These are phyloP conservation scores for Agrostemma githago DNA, from an alignment of 148 eudicot genomes.

Conservation along the genomic window DNA sequence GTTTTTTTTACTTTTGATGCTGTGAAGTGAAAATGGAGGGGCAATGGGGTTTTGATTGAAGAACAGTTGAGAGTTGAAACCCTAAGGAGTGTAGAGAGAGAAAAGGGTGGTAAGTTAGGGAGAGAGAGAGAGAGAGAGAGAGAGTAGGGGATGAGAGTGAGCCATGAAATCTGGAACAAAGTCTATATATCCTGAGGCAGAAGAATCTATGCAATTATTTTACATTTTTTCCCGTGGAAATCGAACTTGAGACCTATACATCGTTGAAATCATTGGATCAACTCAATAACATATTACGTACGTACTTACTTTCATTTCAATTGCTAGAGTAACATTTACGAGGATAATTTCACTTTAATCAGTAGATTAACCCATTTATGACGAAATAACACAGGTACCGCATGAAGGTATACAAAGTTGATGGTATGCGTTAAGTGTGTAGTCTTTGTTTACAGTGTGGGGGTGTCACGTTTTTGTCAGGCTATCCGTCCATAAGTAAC, in stretches of 20 bases:
- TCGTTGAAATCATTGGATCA: no score
- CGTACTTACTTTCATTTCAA: no score
- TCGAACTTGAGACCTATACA: not conserved
- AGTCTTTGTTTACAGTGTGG: not conserved
- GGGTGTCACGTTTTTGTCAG: conserved; percentile 9
- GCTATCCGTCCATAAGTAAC: not conserved
- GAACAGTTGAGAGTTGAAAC: conserved; percentile 10
- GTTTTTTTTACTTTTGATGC: not conserved
- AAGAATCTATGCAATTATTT: not conserved
- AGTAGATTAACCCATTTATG: no score
- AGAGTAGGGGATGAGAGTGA: not conserved
- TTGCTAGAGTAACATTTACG: no score
- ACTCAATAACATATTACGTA: no score
- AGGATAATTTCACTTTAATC: no score
- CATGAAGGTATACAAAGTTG: not conserved
- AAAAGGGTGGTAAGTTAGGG: not conserved
- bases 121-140: conserved; percentile 11
- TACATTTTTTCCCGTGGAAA: no score
- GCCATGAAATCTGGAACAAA: not conserved
- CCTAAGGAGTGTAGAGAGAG: conserved; percentile 22
- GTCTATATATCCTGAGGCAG: not conserved
- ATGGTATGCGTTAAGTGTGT: not conserved
- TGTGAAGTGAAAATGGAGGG: not conserved
- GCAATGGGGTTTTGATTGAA: not conserved
- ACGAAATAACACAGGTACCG: not conserved